These are phyloP conservation scores for Phytopythium ostracodes DNA, from an alignment of 352 stramenopile species.

Conservation along the genomic window DNA sequence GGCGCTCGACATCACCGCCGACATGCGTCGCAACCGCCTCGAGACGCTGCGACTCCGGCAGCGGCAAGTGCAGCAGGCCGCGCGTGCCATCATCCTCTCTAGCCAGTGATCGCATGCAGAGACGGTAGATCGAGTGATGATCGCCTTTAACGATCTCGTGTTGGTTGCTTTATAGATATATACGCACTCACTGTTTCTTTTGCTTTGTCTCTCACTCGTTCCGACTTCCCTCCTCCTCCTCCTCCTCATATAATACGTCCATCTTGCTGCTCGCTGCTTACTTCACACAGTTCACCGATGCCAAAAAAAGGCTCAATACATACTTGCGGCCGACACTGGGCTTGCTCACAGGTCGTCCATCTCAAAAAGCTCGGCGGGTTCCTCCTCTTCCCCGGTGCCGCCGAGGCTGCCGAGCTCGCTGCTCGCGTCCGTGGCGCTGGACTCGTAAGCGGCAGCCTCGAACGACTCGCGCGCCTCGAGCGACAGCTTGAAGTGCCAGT, in stretches of 20 bases:
- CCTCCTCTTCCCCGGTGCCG: background rate
- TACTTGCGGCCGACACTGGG: background rate
- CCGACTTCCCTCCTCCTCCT: background rate
- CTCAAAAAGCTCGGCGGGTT: slow-evolving; percentile 42
- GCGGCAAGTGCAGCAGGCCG: slow-evolving; percentile 19
- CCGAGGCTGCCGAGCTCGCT: slow-evolving; percentile 26
- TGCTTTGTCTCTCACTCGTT: background rate
- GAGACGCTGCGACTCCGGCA: slow-evolving; percentile 21
- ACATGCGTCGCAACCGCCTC: slow-evolving; percentile 32
- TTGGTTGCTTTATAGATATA: slow-evolving; percentile 4
- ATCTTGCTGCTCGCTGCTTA: background rate
- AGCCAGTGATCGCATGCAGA: background rate
- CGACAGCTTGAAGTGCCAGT: slow-evolving; percentile 74
- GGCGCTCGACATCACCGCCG: slow-evolving; percentile 19
- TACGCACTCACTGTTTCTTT: background rate
- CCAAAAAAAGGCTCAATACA: background rate
- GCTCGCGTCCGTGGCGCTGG: slow-evolving; percentile 28
- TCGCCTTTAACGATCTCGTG: background rate
- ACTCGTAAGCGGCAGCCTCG: slow-evolving; percentile 17
- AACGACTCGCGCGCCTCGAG: slow-evolving; percentile 64
- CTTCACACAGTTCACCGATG: background rate
- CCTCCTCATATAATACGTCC: background rate
- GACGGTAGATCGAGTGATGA: background rate
- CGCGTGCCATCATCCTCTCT: slow-evolving; percentile 6
- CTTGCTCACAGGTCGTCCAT: slow-evolving; percentile 58